Evolutionary conservation across 768 basidiomycete genomes (phyloP).

Genomic region (Tylopilus plumbeoviolaceoides): DNA sequence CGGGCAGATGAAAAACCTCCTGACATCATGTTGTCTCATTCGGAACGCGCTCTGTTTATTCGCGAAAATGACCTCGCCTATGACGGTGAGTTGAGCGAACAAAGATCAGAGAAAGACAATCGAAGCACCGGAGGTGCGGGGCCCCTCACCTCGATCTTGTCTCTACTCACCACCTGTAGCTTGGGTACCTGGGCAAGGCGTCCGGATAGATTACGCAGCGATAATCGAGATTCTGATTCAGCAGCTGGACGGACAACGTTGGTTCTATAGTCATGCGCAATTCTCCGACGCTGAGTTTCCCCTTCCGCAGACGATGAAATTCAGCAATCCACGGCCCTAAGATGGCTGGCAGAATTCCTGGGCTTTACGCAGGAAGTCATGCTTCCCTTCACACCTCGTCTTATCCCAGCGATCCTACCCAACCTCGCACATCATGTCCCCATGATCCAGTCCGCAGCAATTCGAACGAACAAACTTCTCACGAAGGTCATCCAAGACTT

Average conservation of each 20-base stretch:
- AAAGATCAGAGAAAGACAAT: slow-evolving; percentile 43
- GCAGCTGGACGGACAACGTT: slow-evolving; percentile 82
- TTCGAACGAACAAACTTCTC: slow-evolving; percentile 81
- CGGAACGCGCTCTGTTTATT: slow-evolving; percentile 57
- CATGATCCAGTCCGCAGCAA: slow-evolving; percentile 85
- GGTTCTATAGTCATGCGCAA: slow-evolving; percentile 27
- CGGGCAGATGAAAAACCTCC: slow-evolving; percentile 50
- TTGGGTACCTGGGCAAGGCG: slow-evolving; percentile 94
- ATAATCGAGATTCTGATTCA: slow-evolving; percentile 91
- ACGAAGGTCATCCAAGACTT: slow-evolving; percentile 81
- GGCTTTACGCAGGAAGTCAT: slow-evolving; percentile 87
- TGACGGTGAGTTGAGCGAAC: slow-evolving; percentile 42
- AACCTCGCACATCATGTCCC: slow-evolving; percentile 90
- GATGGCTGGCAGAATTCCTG: slow-evolving; percentile 91
- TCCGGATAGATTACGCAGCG: slow-evolving; percentile 84
- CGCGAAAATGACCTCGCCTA: slow-evolving; percentile 40
- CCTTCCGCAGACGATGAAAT: slow-evolving; percentile 71
- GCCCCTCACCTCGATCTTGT: neutral
- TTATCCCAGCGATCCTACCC: slow-evolving; percentile 89
- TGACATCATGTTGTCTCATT: slow-evolving; percentile 53
- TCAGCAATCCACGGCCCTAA: slow-evolving; percentile 89
- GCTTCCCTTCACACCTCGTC: slow-evolving; percentile 89
- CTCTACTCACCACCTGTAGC: slow-evolving; percentile 36
- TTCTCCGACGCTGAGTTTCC: slow-evolving; percentile 1
- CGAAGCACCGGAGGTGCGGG: slow-evolving; percentile 61